These are phyloP conservation scores for Moringa oleifera DNA, from an alignment of 345 rosid genomes.

Conservation along the genomic window DNA sequence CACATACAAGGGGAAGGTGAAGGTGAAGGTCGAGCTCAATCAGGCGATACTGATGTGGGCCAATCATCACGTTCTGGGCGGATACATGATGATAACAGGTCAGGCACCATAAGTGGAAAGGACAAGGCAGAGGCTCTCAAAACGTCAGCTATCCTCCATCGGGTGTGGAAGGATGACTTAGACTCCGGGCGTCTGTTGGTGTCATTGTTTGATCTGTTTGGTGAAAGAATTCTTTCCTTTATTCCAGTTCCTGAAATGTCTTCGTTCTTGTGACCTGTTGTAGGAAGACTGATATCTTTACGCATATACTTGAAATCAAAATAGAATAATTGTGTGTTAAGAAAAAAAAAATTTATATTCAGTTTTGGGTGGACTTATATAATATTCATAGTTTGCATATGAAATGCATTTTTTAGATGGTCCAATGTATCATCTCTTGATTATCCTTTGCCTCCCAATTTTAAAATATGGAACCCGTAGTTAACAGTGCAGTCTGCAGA, in stretches of 20 bases:
- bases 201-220: constrained; percentile 59
- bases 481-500: too few species aligned
- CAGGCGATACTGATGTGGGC: constrained; percentile 28
- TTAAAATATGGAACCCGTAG: too few species aligned
- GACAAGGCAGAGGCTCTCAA: constrained; percentile 26
- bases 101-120: constrained; percentile 23
- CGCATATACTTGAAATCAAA: neutral
- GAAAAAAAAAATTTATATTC: too few species aligned
- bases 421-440: too few species aligned
- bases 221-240: constrained; percentile 66
- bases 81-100: constrained; percentile 20
- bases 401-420: too few species aligned
- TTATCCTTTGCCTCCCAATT: too few species aligned
- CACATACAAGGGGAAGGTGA: constrained; percentile 38
- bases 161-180: constrained; percentile 81
- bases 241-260: constrained; percentile 78
- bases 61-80: constrained; percentile 37
- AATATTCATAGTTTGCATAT: too few species aligned
- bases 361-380: too few species aligned
- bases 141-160: constrained; percentile 46
- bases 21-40: constrained; percentile 23
- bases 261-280: constrained; percentile 45
- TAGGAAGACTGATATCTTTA: constrained; percentile 10
- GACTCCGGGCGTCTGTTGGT: constrained; percentile 57
- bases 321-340: neutral